Evolutionary conservation across 2,329 filamentous ascomycete genomes (phyloP).

Genomic region (Neofusicoccum cordaticola): DNA sequence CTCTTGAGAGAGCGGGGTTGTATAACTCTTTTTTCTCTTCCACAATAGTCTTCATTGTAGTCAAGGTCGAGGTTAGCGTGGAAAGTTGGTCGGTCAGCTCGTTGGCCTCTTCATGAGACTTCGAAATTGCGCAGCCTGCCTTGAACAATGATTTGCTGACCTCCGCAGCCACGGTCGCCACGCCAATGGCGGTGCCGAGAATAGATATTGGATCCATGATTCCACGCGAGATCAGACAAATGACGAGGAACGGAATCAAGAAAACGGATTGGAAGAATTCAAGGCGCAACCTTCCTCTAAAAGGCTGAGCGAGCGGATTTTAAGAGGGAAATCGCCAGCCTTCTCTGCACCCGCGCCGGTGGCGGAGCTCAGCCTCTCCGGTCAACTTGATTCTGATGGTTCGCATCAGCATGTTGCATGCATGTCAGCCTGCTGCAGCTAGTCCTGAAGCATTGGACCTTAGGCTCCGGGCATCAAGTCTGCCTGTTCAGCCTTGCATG

Average conservation of each 20-base stretch:
- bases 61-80: not conserved
- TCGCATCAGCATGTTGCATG: not conserved
- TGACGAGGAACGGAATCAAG: no score
- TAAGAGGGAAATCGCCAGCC: not conserved
- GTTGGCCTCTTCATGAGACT: not conserved
- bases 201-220: not conserved
- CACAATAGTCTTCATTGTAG: not conserved
- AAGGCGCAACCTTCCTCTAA: not conserved
- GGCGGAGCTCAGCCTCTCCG: not conserved
- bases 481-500: not conserved
- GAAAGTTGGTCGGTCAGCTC: not conserved
- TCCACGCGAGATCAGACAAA: not conserved
- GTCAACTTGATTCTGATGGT: not conserved
- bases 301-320: not conserved
- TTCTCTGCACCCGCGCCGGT: not conserved
- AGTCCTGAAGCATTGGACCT: not conserved
- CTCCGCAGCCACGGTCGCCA: not conserved
- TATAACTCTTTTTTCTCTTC: not conserved
- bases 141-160: not conserved
- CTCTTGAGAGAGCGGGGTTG: not conserved
- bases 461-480: not conserved
- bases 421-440: not conserved
- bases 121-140: not conserved
- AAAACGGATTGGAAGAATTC: not conserved
- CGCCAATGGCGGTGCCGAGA: not conserved